Conservation (phyloP, 2,329 filamentous ascomycete genomes). For the Fusarium xylarioides region DNA sequence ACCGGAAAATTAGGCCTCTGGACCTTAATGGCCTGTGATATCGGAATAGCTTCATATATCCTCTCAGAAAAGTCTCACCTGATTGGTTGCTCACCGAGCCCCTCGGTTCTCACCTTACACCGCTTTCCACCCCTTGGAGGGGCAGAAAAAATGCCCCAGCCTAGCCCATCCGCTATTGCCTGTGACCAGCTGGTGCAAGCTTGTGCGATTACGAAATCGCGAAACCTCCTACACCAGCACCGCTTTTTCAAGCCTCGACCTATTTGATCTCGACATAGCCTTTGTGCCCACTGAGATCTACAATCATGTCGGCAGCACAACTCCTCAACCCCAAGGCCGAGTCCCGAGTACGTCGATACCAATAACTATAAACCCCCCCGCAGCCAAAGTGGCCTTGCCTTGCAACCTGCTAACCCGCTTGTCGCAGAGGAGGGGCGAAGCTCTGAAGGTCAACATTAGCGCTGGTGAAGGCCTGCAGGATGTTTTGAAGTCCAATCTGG, state of each 20-base stretch:
- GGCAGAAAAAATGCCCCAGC: conserved; percentile 50
- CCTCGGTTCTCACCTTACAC: conserved; percentile 41
- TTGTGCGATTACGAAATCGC: conserved; percentile 46
- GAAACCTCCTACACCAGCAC: conserved; percentile 36
- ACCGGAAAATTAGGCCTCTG: background rate
- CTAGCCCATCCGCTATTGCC: conserved; percentile 42
- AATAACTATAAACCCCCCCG: conserved; percentile 18
- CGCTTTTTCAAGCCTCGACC: conserved; percentile 27
- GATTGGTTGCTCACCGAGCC: conserved; percentile 35
- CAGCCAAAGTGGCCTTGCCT: conserved; percentile 31
- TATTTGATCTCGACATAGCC: conserved; percentile 36
- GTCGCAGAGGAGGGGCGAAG: conserved; percentile 89
- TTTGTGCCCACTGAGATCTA: conserved; percentile 29
- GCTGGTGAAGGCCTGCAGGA: conserved; percentile 92
- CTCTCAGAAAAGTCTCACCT: background rate
- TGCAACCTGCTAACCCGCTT: conserved; percentile 39
- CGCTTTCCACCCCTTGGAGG: conserved; percentile 42
- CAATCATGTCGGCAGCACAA: conserved; percentile 91
- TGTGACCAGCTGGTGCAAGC: conserved; percentile 44
- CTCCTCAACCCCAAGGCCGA: conserved; percentile 99
- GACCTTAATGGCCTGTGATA: background rate
- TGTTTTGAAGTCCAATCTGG: conserved; percentile 96
- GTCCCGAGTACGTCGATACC: conserved; percentile 77
- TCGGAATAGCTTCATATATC: background rate
- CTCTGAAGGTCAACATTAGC: conserved; percentile 94